These are phyloP conservation scores for Aureobasidium melanogenum DNA, from an alignment of 2,329 filamentous ascomycete species.

Conservation along the genomic window DNA sequence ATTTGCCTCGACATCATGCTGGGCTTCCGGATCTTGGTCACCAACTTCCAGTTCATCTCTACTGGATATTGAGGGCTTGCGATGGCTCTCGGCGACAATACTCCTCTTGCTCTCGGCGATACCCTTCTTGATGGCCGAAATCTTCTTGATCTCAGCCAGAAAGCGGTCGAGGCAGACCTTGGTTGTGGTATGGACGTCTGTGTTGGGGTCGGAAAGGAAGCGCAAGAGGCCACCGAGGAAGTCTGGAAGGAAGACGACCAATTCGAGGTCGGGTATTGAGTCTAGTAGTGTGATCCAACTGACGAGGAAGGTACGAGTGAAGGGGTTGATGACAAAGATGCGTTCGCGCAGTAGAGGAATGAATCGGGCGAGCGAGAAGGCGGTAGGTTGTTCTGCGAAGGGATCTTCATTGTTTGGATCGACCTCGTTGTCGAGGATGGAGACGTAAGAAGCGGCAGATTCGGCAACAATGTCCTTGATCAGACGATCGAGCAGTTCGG, in stretches of 20 bases:
- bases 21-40: slow-evolving; percentile 40
- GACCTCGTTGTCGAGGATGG: slow-evolving; percentile 61
- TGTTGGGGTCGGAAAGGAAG: slow-evolving; percentile 84
- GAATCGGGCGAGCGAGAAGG: slow-evolving; percentile 84
- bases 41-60: slow-evolving; percentile 40
- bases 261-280: slow-evolving; percentile 91
- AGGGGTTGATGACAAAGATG: slow-evolving; percentile 89
- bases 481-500: slow-evolving; percentile 85
- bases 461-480: slow-evolving; percentile 96
- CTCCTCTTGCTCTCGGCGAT: slow-evolving; percentile 76
- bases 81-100: slow-evolving; percentile 51
- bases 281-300: slow-evolving; percentile 93
- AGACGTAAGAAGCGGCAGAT: slow-evolving; percentile 89
- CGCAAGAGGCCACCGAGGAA: slow-evolving; percentile 84
- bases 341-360: slow-evolving; percentile 90
- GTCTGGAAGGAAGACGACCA: slow-evolving; percentile 84
- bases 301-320: slow-evolving; percentile 88
- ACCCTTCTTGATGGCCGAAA: slow-evolving; percentile 83
- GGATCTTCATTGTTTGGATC: slow-evolving; percentile 37
- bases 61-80: slow-evolving; percentile 60
- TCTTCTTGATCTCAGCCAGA: slow-evolving; percentile 86
- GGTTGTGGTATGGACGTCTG: slow-evolving; percentile 90
- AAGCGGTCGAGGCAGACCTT: slow-evolving; percentile 85
- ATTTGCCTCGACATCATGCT: slow-evolving; percentile 39
- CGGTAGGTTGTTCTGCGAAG: slow-evolving; percentile 43